Evolutionary conservation across 2,329 filamentous ascomycete genomes (phyloP).

Genomic region (Fusarium denticulatum): DNA sequence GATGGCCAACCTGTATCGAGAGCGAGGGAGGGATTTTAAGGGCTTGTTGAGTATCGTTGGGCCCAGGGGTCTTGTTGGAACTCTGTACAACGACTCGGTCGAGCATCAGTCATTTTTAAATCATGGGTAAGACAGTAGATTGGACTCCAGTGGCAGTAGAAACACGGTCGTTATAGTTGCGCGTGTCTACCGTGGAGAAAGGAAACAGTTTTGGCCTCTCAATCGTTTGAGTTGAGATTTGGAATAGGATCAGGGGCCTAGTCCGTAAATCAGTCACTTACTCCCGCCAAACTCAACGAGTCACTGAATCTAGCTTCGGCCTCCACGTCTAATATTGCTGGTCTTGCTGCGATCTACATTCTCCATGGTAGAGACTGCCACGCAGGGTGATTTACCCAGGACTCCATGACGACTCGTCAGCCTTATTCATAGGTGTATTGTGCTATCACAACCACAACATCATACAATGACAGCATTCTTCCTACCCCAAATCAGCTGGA

Average conservation of each 20-base stretch:
- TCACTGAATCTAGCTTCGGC: neutral
- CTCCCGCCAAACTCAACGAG: neutral
- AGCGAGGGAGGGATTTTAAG: neutral
- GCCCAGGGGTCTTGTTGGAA: neutral
- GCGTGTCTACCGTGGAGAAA: neutral
- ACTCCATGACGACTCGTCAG: too few species aligned
- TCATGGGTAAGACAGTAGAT: neutral
- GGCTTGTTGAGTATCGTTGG: neutral
- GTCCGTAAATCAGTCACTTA: neutral
- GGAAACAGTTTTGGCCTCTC: neutral
- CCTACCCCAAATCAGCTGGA: neutral
- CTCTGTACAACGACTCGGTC: neutral
- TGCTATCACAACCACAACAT: neutral
- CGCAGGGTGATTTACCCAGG: neutral
- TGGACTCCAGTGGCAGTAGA: neutral
- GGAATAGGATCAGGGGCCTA: neutral
- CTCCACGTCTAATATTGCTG: neutral
- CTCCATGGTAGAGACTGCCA: neutral
- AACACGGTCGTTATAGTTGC: neutral
- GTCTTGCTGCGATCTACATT: neutral
- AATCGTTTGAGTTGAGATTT: neutral
- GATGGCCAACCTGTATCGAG: neutral
- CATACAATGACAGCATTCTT: neutral
- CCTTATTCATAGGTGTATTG: neutral
- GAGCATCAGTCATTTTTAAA: neutral